Percentiles rank a stretch among this genome's conserved stretches.
Conservation (phyloP, 2,329 filamentous ascomycete species). For the Claviceps humidiphila region DNA sequence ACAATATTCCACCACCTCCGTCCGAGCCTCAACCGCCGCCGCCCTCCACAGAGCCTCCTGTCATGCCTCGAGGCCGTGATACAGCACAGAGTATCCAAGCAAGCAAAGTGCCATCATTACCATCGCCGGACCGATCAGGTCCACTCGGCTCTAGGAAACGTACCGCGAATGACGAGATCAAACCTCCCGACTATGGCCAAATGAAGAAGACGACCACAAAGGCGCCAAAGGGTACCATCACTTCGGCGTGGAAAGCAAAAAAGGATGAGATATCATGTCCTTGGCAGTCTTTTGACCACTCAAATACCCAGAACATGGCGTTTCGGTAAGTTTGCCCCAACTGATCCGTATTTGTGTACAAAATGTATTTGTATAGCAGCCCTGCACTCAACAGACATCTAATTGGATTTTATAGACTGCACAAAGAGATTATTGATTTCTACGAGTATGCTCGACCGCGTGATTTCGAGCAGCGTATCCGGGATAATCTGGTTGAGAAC, state of each 20-base stretch:
- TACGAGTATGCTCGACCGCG: slow-evolving; percentile 72
- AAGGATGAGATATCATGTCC: slow-evolving; percentile 37
- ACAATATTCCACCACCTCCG: slow-evolving; percentile 9
- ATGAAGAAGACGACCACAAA: slow-evolving; percentile 39
- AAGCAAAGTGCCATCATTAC: slow-evolving; percentile 3
- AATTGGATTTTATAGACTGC: slow-evolving; percentile 41
- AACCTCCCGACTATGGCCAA: slow-evolving; percentile 38
- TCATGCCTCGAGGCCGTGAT: not conserved
- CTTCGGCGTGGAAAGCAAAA: slow-evolving; percentile 38
- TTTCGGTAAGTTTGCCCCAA: slow-evolving; percentile 36
- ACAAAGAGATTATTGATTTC: slow-evolving; percentile 84
- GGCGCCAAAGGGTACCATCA: slow-evolving; percentile 34
- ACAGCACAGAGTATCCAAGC: slow-evolving; percentile 9
- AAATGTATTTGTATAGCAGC: too few relatives aligned
- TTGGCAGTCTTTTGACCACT: slow-evolving; percentile 48
- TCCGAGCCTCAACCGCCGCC: slow-evolving; percentile 9
- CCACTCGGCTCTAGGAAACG: slow-evolving; percentile 59
- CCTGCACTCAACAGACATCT: not conserved
- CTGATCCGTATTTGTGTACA: too few relatives aligned
- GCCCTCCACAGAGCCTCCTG: not conserved
- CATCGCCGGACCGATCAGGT: slow-evolving; percentile 21
- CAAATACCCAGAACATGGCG: slow-evolving; percentile 36
- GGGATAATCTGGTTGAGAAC: slow-evolving; percentile 57
- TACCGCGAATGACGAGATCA: slow-evolving; percentile 56
- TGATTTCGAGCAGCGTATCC: slow-evolving; percentile 63